phyloP scores from a whole-genome alignment of 352 stramenopile species.

The Globisporangium spiculum region DNA sequence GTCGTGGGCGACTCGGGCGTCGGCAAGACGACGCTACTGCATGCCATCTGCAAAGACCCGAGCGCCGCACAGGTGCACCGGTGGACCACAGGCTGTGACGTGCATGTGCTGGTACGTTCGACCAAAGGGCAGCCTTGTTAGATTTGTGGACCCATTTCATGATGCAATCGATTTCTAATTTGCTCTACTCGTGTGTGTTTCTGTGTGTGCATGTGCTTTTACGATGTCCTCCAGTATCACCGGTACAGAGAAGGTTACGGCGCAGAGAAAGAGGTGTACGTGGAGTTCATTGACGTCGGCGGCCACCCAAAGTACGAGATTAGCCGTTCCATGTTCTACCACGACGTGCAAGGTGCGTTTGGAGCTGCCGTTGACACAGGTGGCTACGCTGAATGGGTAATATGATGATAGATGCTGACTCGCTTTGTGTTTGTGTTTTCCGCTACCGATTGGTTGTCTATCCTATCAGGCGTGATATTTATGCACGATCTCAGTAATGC shows the following conservation, averaged over 20 bases:
- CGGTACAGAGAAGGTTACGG: slow-evolving; percentile 34
- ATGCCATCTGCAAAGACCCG: slow-evolving; percentile 42
- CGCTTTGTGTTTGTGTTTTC: background rate
- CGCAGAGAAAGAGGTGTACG: slow-evolving; percentile 48
- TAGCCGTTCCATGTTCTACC: slow-evolving; percentile 78
- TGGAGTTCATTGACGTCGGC: slow-evolving; percentile 85
- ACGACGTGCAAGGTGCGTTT: slow-evolving; percentile 59
- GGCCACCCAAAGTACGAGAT: slow-evolving; percentile 81
- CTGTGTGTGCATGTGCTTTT: background rate
- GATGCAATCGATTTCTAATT: background rate
- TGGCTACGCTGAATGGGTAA: too few relatives aligned
- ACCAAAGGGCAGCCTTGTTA: background rate
- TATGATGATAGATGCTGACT: background rate
- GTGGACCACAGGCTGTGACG: slow-evolving; percentile 83
- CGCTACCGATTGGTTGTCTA: background rate
- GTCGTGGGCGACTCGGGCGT: slow-evolving; percentile 86
- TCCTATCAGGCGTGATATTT: slow-evolving; percentile 52
- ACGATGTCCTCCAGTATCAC: slow-evolving; percentile 22
- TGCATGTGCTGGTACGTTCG: slow-evolving; percentile 61
- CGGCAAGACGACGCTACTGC: slow-evolving; percentile 78
- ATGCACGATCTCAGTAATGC: slow-evolving; percentile 79
- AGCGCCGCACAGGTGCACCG: slow-evolving; percentile 28
- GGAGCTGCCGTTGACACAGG: too few relatives aligned
- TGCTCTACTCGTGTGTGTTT: background rate
- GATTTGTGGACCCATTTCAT: background rate